phyloP scores from a whole-genome alignment of 2,329 filamentous ascomycete genomes.

The Fusarium sterilihyphosum region DNA sequence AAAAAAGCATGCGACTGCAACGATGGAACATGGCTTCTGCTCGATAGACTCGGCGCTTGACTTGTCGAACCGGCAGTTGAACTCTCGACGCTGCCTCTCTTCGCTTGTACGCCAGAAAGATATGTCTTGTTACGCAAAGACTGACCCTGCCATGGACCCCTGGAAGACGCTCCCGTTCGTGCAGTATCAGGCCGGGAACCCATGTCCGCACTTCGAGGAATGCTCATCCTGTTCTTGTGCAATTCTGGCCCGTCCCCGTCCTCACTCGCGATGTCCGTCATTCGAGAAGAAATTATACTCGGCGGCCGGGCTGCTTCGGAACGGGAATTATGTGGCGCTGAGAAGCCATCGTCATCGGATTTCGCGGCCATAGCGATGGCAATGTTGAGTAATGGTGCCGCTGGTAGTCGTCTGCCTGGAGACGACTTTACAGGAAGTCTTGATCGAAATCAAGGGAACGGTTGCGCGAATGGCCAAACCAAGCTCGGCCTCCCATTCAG shows the following conservation, averaged over 20 bases:
- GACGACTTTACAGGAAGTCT: constrained; percentile 24
- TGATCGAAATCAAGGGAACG: constrained; percentile 6
- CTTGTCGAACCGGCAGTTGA: constrained; percentile 64
- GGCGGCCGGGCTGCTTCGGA: constrained; percentile 61
- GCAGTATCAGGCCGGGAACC: constrained; percentile 65
- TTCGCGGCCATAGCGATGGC: constrained; percentile 48
- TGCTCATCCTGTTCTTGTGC: constrained; percentile 42
- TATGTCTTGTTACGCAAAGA: constrained; percentile 63
- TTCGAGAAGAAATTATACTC: constrained; percentile 76
- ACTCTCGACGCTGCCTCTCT: constrained; percentile 55
- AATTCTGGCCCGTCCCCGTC: constrained; percentile 59
- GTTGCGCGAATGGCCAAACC: constrained; percentile 7
- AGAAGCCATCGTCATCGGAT: constrained; percentile 52
- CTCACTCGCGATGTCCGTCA: constrained; percentile 72
- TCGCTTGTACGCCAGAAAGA: constrained; percentile 54
- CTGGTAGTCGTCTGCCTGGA: constrained; percentile 19
- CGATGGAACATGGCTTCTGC: constrained; percentile 88
- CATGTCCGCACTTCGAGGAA: constrained; percentile 53
- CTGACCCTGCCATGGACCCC: constrained; percentile 62
- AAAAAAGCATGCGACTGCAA: constrained; percentile 93
- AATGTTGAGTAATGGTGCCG: constrained; percentile 23
- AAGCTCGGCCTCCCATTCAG: constrained; percentile 10
- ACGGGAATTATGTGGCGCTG: constrained; percentile 52
- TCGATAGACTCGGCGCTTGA: constrained; percentile 67
- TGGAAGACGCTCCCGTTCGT: constrained; percentile 56